phyloP scores from a whole-genome alignment of 1,284 basidiomycete genomes.

The Ceratobasidium sp. region DNA sequence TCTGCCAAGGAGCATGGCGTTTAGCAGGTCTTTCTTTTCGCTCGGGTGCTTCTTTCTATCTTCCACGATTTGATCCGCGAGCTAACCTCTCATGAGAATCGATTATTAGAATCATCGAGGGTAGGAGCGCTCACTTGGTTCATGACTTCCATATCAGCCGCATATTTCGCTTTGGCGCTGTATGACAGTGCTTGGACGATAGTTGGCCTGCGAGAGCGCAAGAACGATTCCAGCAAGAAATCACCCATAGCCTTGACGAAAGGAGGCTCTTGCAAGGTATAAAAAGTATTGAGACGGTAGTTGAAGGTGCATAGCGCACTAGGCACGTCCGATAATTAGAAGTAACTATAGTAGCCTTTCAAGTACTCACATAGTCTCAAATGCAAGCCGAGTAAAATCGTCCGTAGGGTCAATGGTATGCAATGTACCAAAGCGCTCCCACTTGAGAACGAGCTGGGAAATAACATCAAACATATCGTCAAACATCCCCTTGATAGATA shows the following conservation, averaged over 20 bases:
- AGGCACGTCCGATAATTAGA: no score
- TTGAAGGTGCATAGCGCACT: constrained; percentile 51
- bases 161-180: constrained; percentile 45
- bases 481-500: constrained; percentile 65
- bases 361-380: constrained; percentile 62
- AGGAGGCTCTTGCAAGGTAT: constrained; percentile 49
- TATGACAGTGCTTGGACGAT: constrained; percentile 48
- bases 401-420: constrained; percentile 62
- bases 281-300: constrained; percentile 55
- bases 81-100: no score
- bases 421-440: constrained; percentile 64
- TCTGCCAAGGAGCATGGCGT: constrained; percentile 54
- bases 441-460: constrained; percentile 65
- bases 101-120: no score
- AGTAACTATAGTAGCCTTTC: no score
- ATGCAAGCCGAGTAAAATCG: constrained; percentile 65
- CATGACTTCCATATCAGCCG: constrained; percentile 50
- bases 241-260: constrained; percentile 53
- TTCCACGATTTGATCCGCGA: constrained; percentile 45
- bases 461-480: constrained; percentile 66
- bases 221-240: constrained; percentile 49
- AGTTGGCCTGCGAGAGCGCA: constrained; percentile 45
- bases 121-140: constrained; percentile 46
- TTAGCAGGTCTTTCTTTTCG: constrained; percentile 53
- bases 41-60: constrained; percentile 49